phyloP scores from a whole-genome alignment of 2,329 filamentous ascomycete species.

The Dothideomycetes sp. region DNA sequence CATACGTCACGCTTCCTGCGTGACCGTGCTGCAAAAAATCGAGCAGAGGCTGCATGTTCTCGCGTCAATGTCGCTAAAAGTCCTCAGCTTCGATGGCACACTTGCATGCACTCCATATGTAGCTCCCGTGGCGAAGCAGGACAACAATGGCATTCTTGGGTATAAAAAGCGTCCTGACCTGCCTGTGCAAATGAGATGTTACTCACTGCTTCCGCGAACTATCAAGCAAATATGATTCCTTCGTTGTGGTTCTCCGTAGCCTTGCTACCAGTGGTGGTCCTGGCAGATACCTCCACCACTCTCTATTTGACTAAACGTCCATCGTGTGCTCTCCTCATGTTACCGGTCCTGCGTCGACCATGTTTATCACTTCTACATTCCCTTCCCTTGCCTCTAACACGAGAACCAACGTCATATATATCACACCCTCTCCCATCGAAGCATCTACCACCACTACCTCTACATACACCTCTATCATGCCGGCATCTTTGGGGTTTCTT shows the following conservation, averaged over 20 bases:
- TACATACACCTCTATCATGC: not conserved
- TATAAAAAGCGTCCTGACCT: too few species aligned
- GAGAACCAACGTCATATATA: not conserved
- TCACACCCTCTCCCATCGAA: not conserved
- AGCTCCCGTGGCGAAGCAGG: too few species aligned
- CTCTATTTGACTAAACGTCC: not conserved
- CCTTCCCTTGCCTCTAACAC: not conserved
- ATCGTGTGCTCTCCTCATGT: not conserved
- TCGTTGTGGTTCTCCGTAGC: not conserved
- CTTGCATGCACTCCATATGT: too few species aligned
- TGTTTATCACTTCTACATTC: not conserved
- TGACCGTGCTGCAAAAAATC: too few species aligned
- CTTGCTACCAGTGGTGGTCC: not conserved
- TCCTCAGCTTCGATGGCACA: too few species aligned
- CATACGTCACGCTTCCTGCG: too few species aligned
- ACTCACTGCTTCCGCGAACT: too few species aligned
- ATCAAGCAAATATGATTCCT: too few species aligned
- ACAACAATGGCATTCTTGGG: too few species aligned
- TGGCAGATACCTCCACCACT: not conserved
- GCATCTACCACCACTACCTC: not conserved
- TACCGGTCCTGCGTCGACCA: not conserved
- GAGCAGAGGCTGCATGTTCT: too few species aligned
- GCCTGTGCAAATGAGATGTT: too few species aligned
- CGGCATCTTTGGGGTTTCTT: not conserved
- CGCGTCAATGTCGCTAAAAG: too few species aligned